These are phyloP conservation scores for Pseudophaeomoniella oleicola DNA, from an alignment of 2,329 filamentous ascomycete species.

Conservation along the genomic window DNA sequence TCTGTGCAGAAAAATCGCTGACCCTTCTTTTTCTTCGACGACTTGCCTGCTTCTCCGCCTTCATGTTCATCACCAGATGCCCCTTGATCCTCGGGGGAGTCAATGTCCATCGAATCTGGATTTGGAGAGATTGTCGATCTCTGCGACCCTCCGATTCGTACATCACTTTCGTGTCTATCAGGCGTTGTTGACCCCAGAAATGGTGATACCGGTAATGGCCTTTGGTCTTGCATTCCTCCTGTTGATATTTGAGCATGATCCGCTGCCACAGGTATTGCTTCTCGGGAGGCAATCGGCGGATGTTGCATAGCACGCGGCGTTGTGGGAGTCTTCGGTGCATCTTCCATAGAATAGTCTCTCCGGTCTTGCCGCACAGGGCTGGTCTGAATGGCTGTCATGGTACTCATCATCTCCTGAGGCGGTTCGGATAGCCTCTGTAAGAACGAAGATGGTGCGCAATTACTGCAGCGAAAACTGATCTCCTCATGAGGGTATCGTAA, in stretches of 20 bases:
- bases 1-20: conserved; percentile 94
- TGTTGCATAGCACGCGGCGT: conserved; percentile 8
- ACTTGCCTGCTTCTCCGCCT: conserved; percentile 47
- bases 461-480: background rate
- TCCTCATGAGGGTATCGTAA: background rate
- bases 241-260: conserved; percentile 1
- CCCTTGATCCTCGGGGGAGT: conserved; percentile 42
- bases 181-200: background rate
- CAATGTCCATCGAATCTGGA: conserved; percentile 9
- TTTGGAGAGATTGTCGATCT: background rate
- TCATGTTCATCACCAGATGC: conserved; percentile 52
- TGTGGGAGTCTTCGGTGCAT: conserved; percentile 9
- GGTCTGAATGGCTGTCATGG: background rate
- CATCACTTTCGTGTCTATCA: background rate
- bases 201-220: background rate
- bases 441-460: background rate
- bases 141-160: background rate
- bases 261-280: conserved; percentile 1
- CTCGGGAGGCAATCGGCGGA: conserved; percentile 2
- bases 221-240: background rate
- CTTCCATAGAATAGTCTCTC: conserved; percentile 3
- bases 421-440: background rate
- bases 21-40: conserved; percentile 88
- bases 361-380: background rate
- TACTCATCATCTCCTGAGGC: background rate